Evolutionary conservation across 306 rosid genomes (phyloP).

Genomic region (Begonia loranthoides): DNA sequence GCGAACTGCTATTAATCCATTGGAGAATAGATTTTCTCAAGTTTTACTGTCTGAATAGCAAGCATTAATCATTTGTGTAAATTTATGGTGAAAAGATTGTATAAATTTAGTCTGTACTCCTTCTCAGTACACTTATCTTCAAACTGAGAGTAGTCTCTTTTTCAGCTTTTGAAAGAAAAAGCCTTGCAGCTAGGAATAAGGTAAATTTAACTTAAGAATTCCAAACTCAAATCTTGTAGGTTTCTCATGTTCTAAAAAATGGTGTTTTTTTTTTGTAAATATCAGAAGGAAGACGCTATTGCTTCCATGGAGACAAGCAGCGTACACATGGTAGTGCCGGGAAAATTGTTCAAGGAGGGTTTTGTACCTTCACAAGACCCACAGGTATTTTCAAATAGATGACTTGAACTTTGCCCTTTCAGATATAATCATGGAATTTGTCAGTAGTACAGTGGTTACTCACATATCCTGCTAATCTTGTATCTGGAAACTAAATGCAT

Average conservation of each 20-base stretch:
- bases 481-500: neutral
- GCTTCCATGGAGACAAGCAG: slow-evolving; percentile 37
- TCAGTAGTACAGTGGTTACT: neutral
- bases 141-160: slow-evolving; percentile 14
- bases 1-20: too few relatives aligned
- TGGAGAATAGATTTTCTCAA: too few relatives aligned
- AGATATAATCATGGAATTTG: neutral
- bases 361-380: slow-evolving; percentile 30
- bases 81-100: too few relatives aligned
- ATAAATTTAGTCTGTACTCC: too few relatives aligned
- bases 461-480: neutral
- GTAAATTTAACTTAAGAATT: slow-evolving; percentile 23
- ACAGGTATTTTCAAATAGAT: slow-evolving; percentile 34
- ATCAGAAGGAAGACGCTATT: slow-evolving; percentile 30
- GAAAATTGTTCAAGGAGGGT: slow-evolving; percentile 33
- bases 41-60: too few relatives aligned
- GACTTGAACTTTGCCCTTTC: neutral
- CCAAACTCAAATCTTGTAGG: slow-evolving; percentile 5
- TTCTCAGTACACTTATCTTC: neutral
- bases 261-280: slow-evolving; percentile 10
- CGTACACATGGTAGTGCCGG: slow-evolving; percentile 30
- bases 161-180: slow-evolving; percentile 44
- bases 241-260: slow-evolving; percentile 4
- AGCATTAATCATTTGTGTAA: too few relatives aligned
- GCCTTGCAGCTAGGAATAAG: slow-evolving; percentile 39